Evolutionary conservation across 148 eudicot species (phyloP), one percentile per base, ranked within the genome.

Genomic region (Nyssa sinensis): DNA sequence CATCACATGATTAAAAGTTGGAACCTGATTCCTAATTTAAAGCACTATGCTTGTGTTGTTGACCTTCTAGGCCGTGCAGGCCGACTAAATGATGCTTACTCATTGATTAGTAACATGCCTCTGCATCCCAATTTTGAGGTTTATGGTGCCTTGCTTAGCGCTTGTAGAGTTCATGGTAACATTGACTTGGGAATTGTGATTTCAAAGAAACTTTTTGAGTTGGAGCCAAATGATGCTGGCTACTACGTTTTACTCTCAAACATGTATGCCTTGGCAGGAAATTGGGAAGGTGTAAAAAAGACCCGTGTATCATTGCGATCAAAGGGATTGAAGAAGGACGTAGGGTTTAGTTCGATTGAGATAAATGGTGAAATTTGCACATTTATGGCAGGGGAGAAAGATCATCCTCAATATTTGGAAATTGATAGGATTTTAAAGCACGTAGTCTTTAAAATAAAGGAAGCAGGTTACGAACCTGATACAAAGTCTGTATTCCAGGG

Each of bases 1-100:
- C 1, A 41, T 73, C 69, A 75, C 17, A 82, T 86, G 86, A 67
- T 69, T 41, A 47, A 63, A 31, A 68, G 19, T 76, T 80, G 83
- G 88, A 81, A 74, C 39, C 39, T 86, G 49, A 33, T 68, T 76
- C 89, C 85, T 51, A 82, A 47, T 71, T 60, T 24, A 44, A 85
- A 83, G 73, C 92, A 88, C 75, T 88, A 84, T 81, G 84, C 88
- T 29, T 86, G 90, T 75, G 49, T 86, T 31, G 74, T 86, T 21
- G 92, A 88, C 74, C 78, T 86, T 63, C 86, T 88, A 72, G 82
- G 88, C 39, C 90, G 92, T 53, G 81, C 85, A 27, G 88, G 92
- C 31, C 70, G 66, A 72, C 41, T 88, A 9, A 75, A 78, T 33
- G 88, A 89, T n/a, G 90, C 93, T 5, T 66, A 70, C 55, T 67